Base-by-base conservation (phyloP, 2,329 filamentous ascomycete genomes). In the Aspergillus neotritici region DNA sequence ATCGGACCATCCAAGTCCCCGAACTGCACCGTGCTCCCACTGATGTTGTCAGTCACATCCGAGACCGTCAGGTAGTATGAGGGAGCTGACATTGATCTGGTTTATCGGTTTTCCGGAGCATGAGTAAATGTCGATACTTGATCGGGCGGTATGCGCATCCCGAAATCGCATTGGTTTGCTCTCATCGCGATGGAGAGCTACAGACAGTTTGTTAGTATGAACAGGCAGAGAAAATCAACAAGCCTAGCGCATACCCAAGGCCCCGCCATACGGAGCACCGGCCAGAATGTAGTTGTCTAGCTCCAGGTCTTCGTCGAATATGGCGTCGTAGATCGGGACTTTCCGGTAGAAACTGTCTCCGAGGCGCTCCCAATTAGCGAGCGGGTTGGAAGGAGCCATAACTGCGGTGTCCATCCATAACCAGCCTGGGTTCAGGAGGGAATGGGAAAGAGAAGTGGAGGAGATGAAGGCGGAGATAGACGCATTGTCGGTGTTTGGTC, bases 301-400 rank as follows among this genome's bases (percentile, higher is more conserved):
- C 71, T 98, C 90, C 50, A 96, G 76, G 63, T 95, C 89, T 62
- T 86, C 80, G 68, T 95, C 89, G 66, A 97, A 98, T 52, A 97
- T 80, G 53, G 83, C 86, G 48, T 89, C 90, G 74, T 97, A 98
- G 48, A 95, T 80, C 68, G 91, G 86, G 44, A 87, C 83, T 73
- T 94, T 96, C 66, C 91, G 87, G 73, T 97, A 98, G 76, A 94
- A 97, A 60, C 82, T 84, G 68, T 94, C 86, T 63, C 88, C 93
- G 54, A 97, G 82, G 68, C 81, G 86, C 74, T 95, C 89, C 93
- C 93, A 98, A 67, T 91, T 87, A 58, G 87, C 86, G 57, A 87
- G 87, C 60, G 90, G 78, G 60, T 81, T 83, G 48, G 72, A 69
- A 33, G 65, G 61, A 42, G 70, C 69, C 70, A 73, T 73, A 54